Conservation (phyloP, 176 grass and related monocot species). For the Chrysopogon serrulatus region DNA sequence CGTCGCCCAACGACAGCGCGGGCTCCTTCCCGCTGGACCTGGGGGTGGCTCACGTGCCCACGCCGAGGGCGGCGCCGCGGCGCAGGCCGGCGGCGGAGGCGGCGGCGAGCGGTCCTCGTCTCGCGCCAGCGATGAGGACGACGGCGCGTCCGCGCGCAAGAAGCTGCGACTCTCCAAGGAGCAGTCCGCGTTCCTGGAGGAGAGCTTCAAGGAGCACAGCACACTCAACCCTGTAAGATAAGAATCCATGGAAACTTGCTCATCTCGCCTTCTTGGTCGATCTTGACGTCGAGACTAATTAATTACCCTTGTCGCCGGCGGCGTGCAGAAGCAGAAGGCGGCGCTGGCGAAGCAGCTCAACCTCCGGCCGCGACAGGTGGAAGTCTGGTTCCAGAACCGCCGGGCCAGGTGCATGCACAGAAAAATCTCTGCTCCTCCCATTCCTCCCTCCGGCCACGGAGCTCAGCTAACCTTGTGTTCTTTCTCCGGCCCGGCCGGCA, state of each 20-base stretch:
- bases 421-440: not conserved
- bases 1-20: slow-evolving; percentile 65
- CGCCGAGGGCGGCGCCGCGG: slow-evolving; percentile 5
- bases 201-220: slow-evolving; percentile 69
- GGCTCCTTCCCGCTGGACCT: slow-evolving; percentile 53
- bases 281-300: not conserved
- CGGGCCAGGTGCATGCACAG: slow-evolving; percentile 46
- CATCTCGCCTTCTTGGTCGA: not conserved
- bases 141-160: slow-evolving; percentile 56
- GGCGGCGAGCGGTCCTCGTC: slow-evolving; percentile 38
- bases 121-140: slow-evolving; percentile 62
- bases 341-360: slow-evolving; percentile 59
- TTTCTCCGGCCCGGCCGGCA: not conserved
- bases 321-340: slow-evolving; percentile 60
- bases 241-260: not conserved
- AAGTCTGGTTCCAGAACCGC: slow-evolving; percentile 83
- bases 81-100: not conserved
- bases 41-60: not conserved
- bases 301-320: not conserved
- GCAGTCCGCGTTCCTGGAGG: slow-evolving; percentile 59
- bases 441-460: too few species aligned
- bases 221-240: slow-evolving; percentile 72
- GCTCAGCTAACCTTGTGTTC: not conserved
- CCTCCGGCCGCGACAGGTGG: slow-evolving; percentile 64
- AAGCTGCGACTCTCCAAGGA: slow-evolving; percentile 69